A percentile compares a stretch with the other conserved stretches of the same genome.
Conservation (phyloP, 2,329 filamentous ascomycete genomes). For the Talaromyces sp. region DNA sequence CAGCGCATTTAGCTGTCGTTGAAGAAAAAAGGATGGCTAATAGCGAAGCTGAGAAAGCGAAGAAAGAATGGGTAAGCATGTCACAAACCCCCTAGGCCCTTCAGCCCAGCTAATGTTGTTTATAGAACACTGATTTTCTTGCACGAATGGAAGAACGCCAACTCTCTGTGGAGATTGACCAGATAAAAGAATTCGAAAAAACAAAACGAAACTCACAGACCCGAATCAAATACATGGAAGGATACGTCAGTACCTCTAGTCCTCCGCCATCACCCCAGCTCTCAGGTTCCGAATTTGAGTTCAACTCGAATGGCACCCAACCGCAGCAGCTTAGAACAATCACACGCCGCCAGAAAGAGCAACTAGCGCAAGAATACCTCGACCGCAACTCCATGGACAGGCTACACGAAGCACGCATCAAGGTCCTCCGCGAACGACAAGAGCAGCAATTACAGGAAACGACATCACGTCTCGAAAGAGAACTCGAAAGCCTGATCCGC, state of each 20-base stretch:
- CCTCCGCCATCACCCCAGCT: conserved; percentile 30
- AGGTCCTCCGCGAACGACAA: conserved; percentile 46
- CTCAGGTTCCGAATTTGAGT: conserved; percentile 19
- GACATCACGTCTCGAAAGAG: conserved; percentile 38
- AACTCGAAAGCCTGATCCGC: conserved; percentile 34
- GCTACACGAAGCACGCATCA: conserved; percentile 44
- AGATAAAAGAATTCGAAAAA: conserved; percentile 43
- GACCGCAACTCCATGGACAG: conserved; percentile 43
- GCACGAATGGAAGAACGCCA: conserved; percentile 43
- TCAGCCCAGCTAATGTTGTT: conserved; percentile 17
- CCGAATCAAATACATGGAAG: conserved; percentile 48
- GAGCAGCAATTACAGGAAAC: conserved; percentile 40
- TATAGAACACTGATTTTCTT: conserved; percentile 36
- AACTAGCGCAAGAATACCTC: conserved; percentile 44
- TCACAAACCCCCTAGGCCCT: conserved; percentile 33
- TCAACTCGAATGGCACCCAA: conserved; percentile 8
- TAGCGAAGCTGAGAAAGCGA: conserved; percentile 32
- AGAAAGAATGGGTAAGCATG: conserved; percentile 36
- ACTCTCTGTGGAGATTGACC: conserved; percentile 43
- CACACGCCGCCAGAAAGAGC: conserved; percentile 42
- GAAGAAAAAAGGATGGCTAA: conserved; percentile 30
- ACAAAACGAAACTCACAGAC: conserved; percentile 42
- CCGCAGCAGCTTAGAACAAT: conserved; percentile 32
- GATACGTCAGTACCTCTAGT: conserved; percentile 42
- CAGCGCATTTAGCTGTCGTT: conserved; percentile 30